Evolutionary conservation across 768 basidiomycete species (phyloP), one percentile per base, ranked within the genome.

Genomic region (Floccularia luteovirens): DNA sequence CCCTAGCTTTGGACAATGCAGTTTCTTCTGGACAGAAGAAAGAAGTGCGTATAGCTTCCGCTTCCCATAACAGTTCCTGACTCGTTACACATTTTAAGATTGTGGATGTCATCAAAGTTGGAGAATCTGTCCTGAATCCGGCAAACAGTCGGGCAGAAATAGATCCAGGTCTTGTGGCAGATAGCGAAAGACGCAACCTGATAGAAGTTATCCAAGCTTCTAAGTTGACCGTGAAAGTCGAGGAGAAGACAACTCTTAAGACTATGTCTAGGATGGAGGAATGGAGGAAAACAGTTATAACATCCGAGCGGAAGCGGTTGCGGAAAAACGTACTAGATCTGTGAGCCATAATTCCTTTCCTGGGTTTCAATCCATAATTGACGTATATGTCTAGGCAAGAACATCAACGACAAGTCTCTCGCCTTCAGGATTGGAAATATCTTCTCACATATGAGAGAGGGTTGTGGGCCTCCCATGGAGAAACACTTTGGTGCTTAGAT

Each of bases 401-500:
- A 54, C 73, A 78, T 46, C 72, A 83, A 44, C 75, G 86, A 37
- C 85, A 87, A 49, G 66, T 84, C 16, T 65, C 75, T 2, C 60
- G 67, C 7, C 54, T 84, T 31, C 65, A 70, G 22, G 78, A 82
- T 36, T 84, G 83, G 72, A 66, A 75, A 0, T 58, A 74, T 28
- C 51, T 77, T 6, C 60, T 86, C 17, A 76, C 76, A 2, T 78
- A 79, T 0, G 92, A 94, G 54, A 73, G 87, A 16, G 90, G 90
- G 0, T 53, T 94, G 10, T 94, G 92, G 91, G 77, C 81, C 1
- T 69, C 74, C 31, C 57, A 69, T 12, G 66, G 65, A 28, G 61
- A 52, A 2, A 61, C 63, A 17, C 49, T 72, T 8, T 94, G 92
- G 92, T 66, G 82, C 23, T 59, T 94, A 32, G 92, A 94, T 46